Evolutionary conservation across 208 protist genomes (phyloP).

Genomic region (Wallacemonas sp.): DNA sequence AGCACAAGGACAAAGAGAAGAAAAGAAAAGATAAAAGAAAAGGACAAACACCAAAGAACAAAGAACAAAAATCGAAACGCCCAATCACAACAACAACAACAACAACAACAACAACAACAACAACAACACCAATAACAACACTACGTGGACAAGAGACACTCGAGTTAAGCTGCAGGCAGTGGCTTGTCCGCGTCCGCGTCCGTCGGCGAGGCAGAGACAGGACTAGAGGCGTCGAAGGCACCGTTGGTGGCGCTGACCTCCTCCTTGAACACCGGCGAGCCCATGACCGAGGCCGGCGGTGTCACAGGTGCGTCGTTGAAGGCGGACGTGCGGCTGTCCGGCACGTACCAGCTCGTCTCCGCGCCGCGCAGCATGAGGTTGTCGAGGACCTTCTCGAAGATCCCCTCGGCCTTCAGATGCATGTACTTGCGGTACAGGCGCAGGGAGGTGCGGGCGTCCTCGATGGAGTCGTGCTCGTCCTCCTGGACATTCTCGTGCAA

Average conservation of each 20-base stretch:
- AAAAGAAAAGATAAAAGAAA: no score
- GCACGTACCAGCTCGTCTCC: slow-evolving; percentile 92
- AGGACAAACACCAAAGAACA: no score
- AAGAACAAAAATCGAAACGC: slow-evolving; percentile 3
- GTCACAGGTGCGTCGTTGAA: slow-evolving; percentile 54
- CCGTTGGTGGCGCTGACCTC: slow-evolving; percentile 20
- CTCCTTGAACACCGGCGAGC: slow-evolving; percentile 53
- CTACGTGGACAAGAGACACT: no score
- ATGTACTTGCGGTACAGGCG: slow-evolving; percentile 89
- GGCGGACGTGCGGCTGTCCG: slow-evolving; percentile 48
- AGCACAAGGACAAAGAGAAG: no score
- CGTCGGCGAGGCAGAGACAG: neutral
- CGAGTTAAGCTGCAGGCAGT: no score
- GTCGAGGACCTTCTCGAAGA: slow-evolving; percentile 81
- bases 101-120: no score
- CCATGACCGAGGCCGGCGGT: slow-evolving; percentile 43
- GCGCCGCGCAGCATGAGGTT: slow-evolving; percentile 85
- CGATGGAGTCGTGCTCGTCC: slow-evolving; percentile 95
- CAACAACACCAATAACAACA: no score
- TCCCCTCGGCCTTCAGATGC: slow-evolving; percentile 71
- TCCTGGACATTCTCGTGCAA: slow-evolving; percentile 94
- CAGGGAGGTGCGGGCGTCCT: slow-evolving; percentile 95
- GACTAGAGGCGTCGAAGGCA: neutral
- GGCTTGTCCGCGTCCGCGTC: neutral
- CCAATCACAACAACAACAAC: neutral